Percentiles rank a stretch among this genome's conserved stretches.
Conservation (phyloP, 768 basidiomycete species). For the Mycena chlorophos region DNA sequence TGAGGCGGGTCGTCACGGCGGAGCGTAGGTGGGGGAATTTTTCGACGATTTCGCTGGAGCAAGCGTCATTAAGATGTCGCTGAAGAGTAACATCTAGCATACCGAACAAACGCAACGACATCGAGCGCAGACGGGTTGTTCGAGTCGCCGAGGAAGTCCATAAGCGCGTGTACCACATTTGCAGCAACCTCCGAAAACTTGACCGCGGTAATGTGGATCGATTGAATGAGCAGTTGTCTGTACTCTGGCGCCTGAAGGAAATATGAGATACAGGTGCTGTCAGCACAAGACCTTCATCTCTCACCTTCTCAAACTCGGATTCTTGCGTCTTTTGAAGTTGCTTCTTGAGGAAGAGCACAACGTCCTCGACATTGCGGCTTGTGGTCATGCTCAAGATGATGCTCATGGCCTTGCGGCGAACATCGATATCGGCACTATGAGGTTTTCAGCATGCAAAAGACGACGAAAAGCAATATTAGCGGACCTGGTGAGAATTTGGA, state of each 20-base stretch:
- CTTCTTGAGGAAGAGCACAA: slow-evolving; percentile 95
- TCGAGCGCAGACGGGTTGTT: slow-evolving; percentile 95
- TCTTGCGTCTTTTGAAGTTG: slow-evolving; percentile 94
- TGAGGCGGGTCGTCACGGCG: slow-evolving; percentile 51
- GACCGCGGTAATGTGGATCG: slow-evolving; percentile 94
- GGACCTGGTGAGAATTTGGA: slow-evolving; percentile 85
- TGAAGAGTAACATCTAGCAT: slow-evolving; percentile 11
- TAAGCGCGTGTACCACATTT: slow-evolving; percentile 88
- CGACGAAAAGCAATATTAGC: background rate
- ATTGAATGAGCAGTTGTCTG: slow-evolving; percentile 93
- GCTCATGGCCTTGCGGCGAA: slow-evolving; percentile 85
- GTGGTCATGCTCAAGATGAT: slow-evolving; percentile 93
- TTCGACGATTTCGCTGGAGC: slow-evolving; percentile 84
- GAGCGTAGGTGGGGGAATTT: slow-evolving; percentile 88
- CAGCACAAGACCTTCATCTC: background rate
- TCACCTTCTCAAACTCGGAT: slow-evolving; percentile 87
- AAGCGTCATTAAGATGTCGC: background rate
- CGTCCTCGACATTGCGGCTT: slow-evolving; percentile 93
- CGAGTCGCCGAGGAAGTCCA: slow-evolving; percentile 93
- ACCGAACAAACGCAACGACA: slow-evolving; percentile 74
- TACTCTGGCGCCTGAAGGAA: slow-evolving; percentile 80
- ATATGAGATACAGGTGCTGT: background rate
- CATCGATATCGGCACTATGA: slow-evolving; percentile 91
- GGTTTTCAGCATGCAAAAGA: background rate
- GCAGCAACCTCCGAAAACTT: slow-evolving; percentile 96